These are phyloP conservation scores for Epichloe baconii DNA, from an alignment of 2,329 filamentous ascomycete genomes.

Conservation along the genomic window DNA sequence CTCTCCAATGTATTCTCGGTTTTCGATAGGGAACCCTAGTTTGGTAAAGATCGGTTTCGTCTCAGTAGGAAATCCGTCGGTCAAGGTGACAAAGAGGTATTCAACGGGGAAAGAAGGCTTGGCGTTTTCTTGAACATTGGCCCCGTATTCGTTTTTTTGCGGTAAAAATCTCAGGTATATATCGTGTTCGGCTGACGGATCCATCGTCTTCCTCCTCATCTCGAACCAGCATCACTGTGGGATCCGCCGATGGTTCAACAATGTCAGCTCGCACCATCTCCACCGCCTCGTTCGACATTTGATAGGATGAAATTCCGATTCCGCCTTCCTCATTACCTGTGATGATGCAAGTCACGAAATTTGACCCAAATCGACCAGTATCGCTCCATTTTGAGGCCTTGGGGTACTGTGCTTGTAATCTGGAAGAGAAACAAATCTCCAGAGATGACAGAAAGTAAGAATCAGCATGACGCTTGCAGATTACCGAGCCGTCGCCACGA, in stretches of 20 bases:
- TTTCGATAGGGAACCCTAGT: constrained; percentile 75
- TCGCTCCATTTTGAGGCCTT: constrained; percentile 96
- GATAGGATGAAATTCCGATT: constrained; percentile 83
- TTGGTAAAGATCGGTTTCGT: constrained; percentile 65
- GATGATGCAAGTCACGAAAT: constrained; percentile 92
- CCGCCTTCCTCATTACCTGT: constrained; percentile 84
- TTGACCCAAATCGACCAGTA: constrained; percentile 83
- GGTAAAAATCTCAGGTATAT: constrained; percentile 95
- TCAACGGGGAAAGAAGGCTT: constrained; percentile 95
- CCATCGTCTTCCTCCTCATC: constrained; percentile 77
- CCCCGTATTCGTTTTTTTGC: constrained; percentile 92
- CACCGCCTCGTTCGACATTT: constrained; percentile 87
- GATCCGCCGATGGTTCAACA: constrained; percentile 87
- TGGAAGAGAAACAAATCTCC: constrained; percentile 79
- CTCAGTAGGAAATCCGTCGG: constrained; percentile 82
- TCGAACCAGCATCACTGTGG: constrained; percentile 85
- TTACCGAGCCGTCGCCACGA: constrained; percentile 66
- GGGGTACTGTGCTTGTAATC: constrained; percentile 76
- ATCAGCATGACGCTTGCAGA: constrained; percentile 92
- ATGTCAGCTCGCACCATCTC: constrained; percentile 96
- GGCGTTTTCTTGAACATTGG: constrained; percentile 91
- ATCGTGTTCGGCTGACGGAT: constrained; percentile 56
- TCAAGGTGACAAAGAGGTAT: constrained; percentile 89
- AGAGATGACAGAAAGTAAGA: constrained; percentile 90
- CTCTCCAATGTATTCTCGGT: constrained; percentile 75